Base-by-base conservation (phyloP, 2,329 filamentous ascomycete genomes). In the Lachnellula willkommii region DNA sequence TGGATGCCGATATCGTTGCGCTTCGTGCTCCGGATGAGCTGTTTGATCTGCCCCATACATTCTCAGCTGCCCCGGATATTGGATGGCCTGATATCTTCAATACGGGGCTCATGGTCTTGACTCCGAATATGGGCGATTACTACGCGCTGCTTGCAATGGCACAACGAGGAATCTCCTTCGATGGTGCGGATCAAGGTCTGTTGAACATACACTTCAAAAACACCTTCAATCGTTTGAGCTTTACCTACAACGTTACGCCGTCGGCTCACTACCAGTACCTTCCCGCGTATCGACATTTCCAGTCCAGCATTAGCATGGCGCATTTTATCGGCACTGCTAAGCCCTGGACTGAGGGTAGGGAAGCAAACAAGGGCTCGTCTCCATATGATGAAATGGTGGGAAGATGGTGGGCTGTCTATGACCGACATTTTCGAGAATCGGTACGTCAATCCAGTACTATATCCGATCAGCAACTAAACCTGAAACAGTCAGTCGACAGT, bases 41-140 rank as follows among this genome's bases (percentile, higher is more conserved):
- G 54, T 95, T 99, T 69, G 80, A 85, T 55, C 70, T 85, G 24
- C 67, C 75, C 4, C 74, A 82, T 48, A 68, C 77, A 53, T 86
- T 87, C 69, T 80, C 83, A 42, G 84, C 94, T 2, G 91, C 89
- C 11, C 92, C 94, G 35, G 94, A 99, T 72, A 91, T 97, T 66
- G 94, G 94, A 64, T 99, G 94, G 94, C 94, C 94, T 36, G 94
- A 99, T 74, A 82, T 92, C 59, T 97, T 97, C 83, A 99, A 99
- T 74, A 91, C 89, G n/a, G 94, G 94, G 67, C 84, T 99, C 65
- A 95, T 99, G 90, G 90, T 91, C 37, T 74, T 99, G 57, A 87
- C 80, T 15, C 94, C 94, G 36, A 88, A 93, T 72, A 78, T 92
- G 80, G 88, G 87, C 55, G 92, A 95, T 63, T 97, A 92, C 73